Evolutionary conservation across 2,329 filamentous ascomycete species (phyloP).

Genomic region (Ceratocystis variospora): DNA sequence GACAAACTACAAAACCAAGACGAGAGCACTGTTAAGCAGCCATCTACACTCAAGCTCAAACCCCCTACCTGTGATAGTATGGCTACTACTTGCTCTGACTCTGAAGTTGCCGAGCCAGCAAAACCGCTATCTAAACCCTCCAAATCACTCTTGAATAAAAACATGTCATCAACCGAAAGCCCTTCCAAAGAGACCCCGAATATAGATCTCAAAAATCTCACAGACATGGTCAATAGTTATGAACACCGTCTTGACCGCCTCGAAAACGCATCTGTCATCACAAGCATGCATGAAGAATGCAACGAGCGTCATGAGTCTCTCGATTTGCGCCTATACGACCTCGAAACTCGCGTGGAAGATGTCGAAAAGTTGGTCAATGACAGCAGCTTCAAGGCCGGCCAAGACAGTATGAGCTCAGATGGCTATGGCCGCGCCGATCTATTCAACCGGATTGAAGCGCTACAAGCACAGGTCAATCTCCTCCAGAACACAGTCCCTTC

Average conservation of each 20-base stretch:
- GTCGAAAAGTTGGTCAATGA: constrained; percentile 33
- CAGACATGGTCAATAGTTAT: constrained; percentile 44
- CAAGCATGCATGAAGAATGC: constrained; percentile 51
- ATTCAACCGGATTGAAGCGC: constrained; percentile 35
- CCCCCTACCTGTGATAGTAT: constrained; percentile 12
- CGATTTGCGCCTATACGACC: constrained; percentile 53
- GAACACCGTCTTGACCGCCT: constrained; percentile 52
- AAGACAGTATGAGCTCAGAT: constrained; percentile 31
- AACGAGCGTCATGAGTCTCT: constrained; percentile 52
- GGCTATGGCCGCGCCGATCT: constrained; percentile 35
- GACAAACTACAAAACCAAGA: constrained; percentile 21
- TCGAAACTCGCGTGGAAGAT: constrained; percentile 51
- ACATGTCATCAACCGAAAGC: not conserved
- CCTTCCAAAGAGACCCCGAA: constrained; percentile 20
- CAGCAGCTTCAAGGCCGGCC: constrained; percentile 29
- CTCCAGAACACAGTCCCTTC: constrained; percentile 45
- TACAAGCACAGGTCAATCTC: constrained; percentile 38
- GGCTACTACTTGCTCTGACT: constrained; percentile 21
- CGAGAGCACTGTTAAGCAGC: not conserved
- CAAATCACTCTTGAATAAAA: not conserved
- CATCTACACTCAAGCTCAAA: not conserved
- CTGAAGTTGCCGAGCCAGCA: constrained; percentile 16
- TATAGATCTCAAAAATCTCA: constrained; percentile 33
- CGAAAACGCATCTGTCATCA: constrained; percentile 54
- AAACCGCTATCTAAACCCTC: not conserved